These are phyloP conservation scores for Solanum aculeatissimum DNA, from an alignment of 305 asterid genomes.

Conservation along the genomic window DNA sequence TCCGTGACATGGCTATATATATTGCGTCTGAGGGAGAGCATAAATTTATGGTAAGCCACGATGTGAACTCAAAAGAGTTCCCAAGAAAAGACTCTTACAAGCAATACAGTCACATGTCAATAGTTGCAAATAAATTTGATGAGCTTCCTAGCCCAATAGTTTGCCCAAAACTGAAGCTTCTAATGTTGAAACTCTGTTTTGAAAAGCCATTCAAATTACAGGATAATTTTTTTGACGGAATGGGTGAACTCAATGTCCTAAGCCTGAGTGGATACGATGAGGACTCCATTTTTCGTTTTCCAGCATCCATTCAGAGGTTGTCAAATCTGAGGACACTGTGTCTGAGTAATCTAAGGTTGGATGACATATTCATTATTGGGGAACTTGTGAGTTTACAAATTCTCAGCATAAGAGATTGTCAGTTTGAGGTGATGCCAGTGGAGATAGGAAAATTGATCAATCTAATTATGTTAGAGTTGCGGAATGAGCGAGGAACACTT, in stretches of 20 bases:
- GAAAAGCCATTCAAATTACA: no score
- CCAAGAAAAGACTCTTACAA: no score
- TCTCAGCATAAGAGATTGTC: slow-evolving; percentile 3
- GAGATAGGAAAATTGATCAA: slow-evolving; percentile 1
- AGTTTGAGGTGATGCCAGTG: background rate
- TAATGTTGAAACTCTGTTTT: no score
- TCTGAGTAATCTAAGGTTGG: background rate
- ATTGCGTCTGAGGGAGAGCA: no score
- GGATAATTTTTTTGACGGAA: no score
- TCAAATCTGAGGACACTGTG: slow-evolving; percentile 10
- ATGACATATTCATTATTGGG: slow-evolving; percentile 2
- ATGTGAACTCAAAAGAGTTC: no score
- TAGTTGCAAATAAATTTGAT: no score
- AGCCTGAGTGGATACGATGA: background rate
- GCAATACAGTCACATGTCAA: no score
- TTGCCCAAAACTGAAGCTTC: no score
- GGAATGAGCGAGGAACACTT: background rate
- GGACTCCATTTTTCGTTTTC: background rate
- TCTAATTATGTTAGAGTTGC: background rate
- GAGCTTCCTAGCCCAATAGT: no score
- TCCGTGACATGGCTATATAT: no score
- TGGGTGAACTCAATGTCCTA: slow-evolving; percentile 16
- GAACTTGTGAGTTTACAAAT: slow-evolving; percentile 13
- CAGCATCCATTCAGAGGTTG: background rate
- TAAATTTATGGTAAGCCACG: no score